Conservation (phyloP, 208 protist genomes). For the Tritrichomonas foetus region DNA sequence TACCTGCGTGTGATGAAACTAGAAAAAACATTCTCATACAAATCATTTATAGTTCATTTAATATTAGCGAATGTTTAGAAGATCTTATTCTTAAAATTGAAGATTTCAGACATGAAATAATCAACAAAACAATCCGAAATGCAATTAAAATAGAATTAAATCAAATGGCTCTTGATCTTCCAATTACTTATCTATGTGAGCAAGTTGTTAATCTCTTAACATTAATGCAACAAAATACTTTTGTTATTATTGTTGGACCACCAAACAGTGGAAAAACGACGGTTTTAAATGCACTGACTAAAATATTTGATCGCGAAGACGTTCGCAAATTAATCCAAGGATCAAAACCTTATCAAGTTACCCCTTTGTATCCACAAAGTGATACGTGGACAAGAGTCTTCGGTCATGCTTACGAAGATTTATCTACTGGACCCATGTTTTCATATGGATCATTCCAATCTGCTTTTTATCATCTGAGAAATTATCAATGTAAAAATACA, state of each 20-base stretch:
- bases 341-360: not conserved
- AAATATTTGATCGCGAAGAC: not conserved
- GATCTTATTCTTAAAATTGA: not conserved
- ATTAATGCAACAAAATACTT: not conserved
- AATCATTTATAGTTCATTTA: too few species aligned
- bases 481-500: too few species aligned
- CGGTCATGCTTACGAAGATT: not conserved
- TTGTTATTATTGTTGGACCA: not conserved
- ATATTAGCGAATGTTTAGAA: too few species aligned
- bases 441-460: not conserved
- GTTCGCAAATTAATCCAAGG: not conserved
- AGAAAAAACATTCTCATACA: too few species aligned
- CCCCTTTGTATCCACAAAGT: not conserved
- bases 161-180: not conserved
- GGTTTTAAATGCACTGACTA: not conserved
- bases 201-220: not conserved
- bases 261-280: not conserved
- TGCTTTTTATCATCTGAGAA: not conserved
- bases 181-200: not conserved
- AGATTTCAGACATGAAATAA: too few species aligned
- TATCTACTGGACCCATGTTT: not conserved
- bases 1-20: too few species aligned
- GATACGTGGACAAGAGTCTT: not conserved
- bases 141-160: slow-evolving; percentile 14
- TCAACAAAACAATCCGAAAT: not conserved